A percentile compares a stretch with the other conserved stretches of the same genome.
Conservation (phyloP, 1,284 basidiomycete species). For the Leccinum fallax region DNA sequence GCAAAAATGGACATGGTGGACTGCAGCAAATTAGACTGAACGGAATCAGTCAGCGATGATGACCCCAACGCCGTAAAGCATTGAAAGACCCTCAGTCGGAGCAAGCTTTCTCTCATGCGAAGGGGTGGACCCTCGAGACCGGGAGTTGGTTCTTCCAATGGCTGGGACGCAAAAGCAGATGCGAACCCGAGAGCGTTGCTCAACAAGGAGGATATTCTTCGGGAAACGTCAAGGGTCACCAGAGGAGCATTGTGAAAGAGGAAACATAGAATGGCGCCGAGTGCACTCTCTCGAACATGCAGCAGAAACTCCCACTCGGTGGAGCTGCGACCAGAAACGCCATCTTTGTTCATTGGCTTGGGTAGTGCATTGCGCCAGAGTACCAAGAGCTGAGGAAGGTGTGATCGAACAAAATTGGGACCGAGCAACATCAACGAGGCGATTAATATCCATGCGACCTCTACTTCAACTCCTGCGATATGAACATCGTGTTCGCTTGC, state of each 20-base stretch:
- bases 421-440: conserved; percentile 92
- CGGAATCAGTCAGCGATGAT: conserved; percentile 45
- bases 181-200: conserved; percentile 91
- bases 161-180: conserved; percentile 64
- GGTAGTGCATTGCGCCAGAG: conserved; percentile 97
- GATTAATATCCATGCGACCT: conserved; percentile 94
- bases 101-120: conserved; percentile 79
- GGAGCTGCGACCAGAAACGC: conserved; percentile 61
- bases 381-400: conserved; percentile 90
- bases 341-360: conserved; percentile 90
- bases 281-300: conserved; percentile 88
- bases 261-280: conserved; percentile 89
- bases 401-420: conserved; percentile 89
- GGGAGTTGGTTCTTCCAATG: conserved; percentile 50
- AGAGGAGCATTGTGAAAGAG: conserved; percentile 79
- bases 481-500: conserved; percentile 89
- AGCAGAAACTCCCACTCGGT: conserved; percentile 93
- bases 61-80: conserved; percentile 59
- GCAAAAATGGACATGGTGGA: conserved; percentile 85
- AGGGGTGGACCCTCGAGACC: conserved; percentile 59
- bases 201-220: conserved; percentile 85
- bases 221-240: conserved; percentile 88
- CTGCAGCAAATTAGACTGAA: conserved; percentile 82
- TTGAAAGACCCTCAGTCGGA: conserved; percentile 86
- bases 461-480: conserved; percentile 84